Evolutionary conservation across 345 rosid species (phyloP).

Genomic region (Populus simonii): DNA sequence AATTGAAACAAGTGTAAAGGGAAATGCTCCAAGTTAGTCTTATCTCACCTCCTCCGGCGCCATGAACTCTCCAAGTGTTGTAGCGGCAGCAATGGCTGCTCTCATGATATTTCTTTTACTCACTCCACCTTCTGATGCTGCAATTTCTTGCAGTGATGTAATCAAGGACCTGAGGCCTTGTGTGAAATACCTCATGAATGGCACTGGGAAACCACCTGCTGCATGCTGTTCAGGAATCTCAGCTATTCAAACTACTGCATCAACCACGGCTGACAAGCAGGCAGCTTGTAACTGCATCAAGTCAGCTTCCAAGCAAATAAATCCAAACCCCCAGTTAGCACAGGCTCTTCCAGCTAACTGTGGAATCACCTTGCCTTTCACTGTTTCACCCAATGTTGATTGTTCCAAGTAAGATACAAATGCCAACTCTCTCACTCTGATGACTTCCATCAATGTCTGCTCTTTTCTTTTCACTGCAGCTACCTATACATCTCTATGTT

Average conservation of each 20-base stretch:
- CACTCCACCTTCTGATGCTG: slow-evolving; percentile 39
- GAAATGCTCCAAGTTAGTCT: not conserved
- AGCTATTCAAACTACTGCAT: slow-evolving; percentile 44
- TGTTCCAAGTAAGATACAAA: slow-evolving; percentile 49
- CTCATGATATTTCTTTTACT: slow-evolving; percentile 28
- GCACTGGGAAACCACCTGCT: slow-evolving; percentile 57
- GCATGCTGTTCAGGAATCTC: slow-evolving; percentile 57
- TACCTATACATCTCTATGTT: not conserved
- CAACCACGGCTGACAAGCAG: slow-evolving; percentile 52
- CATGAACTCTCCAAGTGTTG: slow-evolving; percentile 24
- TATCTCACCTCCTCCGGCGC: not conserved
- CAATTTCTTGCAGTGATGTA: slow-evolving; percentile 61
- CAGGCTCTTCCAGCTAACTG: slow-evolving; percentile 59
- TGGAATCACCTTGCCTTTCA: slow-evolving; percentile 45
- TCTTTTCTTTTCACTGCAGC: not conserved
- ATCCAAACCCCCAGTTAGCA: slow-evolving; percentile 52
- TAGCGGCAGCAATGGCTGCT: slow-evolving; percentile 12
- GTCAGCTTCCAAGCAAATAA: slow-evolving; percentile 45
- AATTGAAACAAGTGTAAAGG: not conserved
- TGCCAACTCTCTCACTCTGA: not conserved
- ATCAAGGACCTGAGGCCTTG: slow-evolving; percentile 65
- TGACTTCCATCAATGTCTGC: not conserved
- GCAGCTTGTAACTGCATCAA: slow-evolving; percentile 70
- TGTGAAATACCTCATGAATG: slow-evolving; percentile 51
- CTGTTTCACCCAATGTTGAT: slow-evolving; percentile 55